Conservation (phyloP, 495 filamentous ascomycete species). For the Clavariopsis aquatica region DNA sequence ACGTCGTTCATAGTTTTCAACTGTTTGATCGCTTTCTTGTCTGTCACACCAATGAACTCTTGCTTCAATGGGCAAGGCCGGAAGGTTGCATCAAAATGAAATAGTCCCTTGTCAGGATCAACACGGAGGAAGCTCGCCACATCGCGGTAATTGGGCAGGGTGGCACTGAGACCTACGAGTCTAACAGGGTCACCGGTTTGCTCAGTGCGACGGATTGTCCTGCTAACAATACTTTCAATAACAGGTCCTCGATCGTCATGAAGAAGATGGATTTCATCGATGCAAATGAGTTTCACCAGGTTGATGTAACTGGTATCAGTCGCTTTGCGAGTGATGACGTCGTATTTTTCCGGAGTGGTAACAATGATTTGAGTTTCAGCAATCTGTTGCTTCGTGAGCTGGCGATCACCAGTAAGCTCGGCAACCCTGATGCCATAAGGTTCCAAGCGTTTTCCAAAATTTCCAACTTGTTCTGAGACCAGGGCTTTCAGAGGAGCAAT, state of each 20-base stretch:
- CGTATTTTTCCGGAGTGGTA: conserved; percentile 98
- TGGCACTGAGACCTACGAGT: conserved; percentile 90
- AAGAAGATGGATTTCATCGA: conserved; percentile 96
- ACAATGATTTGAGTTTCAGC: conserved; percentile 98
- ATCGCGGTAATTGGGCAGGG: conserved; percentile 94
- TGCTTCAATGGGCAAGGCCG: conserved; percentile 91
- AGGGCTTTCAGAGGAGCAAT: conserved; percentile 93
- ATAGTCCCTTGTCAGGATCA: conserved; percentile 79
- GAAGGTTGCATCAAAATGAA: conserved; percentile 95
- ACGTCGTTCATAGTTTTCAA: conserved; percentile 99
- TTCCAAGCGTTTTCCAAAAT: conserved; percentile 88
- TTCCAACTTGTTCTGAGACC: conserved; percentile 95
- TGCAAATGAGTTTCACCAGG: conserved; percentile 89
- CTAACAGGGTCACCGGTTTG: conserved; percentile 90
- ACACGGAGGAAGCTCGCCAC: conserved; percentile 95
- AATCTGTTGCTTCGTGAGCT: conserved; percentile 98
- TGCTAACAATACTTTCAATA: conserved; percentile 92
- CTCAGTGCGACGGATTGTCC: conserved; percentile 89
- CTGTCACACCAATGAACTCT: conserved; percentile 96
- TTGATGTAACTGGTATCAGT: conserved; percentile 97
- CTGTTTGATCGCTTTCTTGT: conserved; percentile 98
- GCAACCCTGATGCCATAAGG: conserved; percentile 89
- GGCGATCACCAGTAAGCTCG: conserved; percentile 94
- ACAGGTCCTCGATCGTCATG: conserved; percentile 98
- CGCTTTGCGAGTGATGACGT: conserved; percentile 97